Percentiles rank a stretch among this genome's conserved stretches.
Conservation (phyloP, 768 basidiomycete genomes). For the Lactarius psammicola region DNA sequence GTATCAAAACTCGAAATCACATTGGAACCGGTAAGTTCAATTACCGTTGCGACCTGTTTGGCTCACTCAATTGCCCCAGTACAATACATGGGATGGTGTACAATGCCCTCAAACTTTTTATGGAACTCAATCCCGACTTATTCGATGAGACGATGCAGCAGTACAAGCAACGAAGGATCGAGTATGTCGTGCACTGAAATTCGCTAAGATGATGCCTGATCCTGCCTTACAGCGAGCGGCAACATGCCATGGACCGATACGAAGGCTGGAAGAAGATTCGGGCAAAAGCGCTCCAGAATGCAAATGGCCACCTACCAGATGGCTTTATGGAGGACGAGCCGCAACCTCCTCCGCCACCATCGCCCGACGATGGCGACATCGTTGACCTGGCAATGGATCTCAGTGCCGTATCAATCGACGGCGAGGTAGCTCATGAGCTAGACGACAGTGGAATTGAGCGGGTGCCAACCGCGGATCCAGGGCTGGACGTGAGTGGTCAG, state of each 20-base stretch:
- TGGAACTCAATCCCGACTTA: slow-evolving; percentile 97
- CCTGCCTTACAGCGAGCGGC: slow-evolving; percentile 64
- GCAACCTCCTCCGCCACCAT: slow-evolving; percentile 73
- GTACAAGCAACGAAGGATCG: slow-evolving; percentile 83
- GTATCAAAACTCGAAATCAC: slow-evolving; percentile 92
- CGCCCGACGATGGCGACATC: slow-evolving; percentile 82
- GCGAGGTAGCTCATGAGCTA: slow-evolving; percentile 58
- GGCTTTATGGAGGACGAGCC: slow-evolving; percentile 69
- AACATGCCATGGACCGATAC: slow-evolving; percentile 80
- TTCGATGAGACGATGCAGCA: slow-evolving; percentile 93
- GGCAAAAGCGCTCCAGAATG: slow-evolving; percentile 70
- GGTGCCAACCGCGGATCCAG: slow-evolving; percentile 91
- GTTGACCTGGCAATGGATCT: slow-evolving; percentile 88
- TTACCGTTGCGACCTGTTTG: background rate
- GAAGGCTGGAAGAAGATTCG: slow-evolving; percentile 88
- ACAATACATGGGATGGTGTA: slow-evolving; percentile 99
- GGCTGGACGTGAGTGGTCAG: slow-evolving; percentile 65
- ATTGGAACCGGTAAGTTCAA: slow-evolving; percentile 90
- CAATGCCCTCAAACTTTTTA: slow-evolving; percentile 96
- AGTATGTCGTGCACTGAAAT: slow-evolving; percentile 44
- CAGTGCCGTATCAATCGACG: slow-evolving; percentile 79
- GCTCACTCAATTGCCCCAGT: slow-evolving; percentile 42
- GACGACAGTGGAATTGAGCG: slow-evolving; percentile 83
- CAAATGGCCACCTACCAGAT: slow-evolving; percentile 65
- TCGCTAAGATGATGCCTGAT: background rate